Percentiles rank a stretch among this genome's conserved stretches.
Evolutionary conservation across 2,329 filamentous ascomycete genomes (phyloP).

Genomic region (Verticillium isaacii): DNA sequence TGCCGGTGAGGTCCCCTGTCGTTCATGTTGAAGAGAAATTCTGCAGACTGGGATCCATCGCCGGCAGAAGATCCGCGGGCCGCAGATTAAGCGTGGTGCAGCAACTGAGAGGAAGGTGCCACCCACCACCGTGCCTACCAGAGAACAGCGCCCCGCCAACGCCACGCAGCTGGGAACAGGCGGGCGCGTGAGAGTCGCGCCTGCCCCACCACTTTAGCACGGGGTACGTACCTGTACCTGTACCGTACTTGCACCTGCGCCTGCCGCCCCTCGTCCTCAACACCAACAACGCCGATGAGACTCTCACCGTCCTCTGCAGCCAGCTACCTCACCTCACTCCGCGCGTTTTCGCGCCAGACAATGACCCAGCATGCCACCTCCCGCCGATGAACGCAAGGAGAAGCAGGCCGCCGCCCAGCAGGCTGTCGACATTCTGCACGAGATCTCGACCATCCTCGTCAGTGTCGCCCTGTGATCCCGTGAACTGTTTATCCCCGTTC

Average conservation of each 20-base stretch:
- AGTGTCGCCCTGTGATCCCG: constrained; percentile 20
- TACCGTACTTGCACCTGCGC: neutral
- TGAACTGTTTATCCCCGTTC: neutral
- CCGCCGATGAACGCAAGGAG: constrained; percentile 44
- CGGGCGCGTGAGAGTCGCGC: neutral
- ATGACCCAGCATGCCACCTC: constrained; percentile 27
- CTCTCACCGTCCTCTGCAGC: neutral
- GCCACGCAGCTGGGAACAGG: neutral
- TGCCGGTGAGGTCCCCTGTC: neutral
- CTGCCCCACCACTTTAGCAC: neutral
- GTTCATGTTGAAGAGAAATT: neutral
- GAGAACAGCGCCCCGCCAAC: neutral
- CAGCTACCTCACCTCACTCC: neutral
- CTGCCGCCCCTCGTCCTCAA: neutral
- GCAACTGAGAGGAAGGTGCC: neutral
- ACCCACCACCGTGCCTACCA: neutral
- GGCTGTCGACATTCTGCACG: constrained; percentile 76
- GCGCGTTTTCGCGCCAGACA: neutral
- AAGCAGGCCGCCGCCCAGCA: constrained; percentile 76
- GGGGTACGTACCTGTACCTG: neutral
- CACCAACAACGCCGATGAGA: neutral
- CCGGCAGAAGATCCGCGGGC: neutral
- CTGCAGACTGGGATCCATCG: neutral
- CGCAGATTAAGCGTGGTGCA: neutral
- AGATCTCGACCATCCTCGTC: constrained; percentile 87